Conservation (phyloP, 2,329 filamentous ascomycete species). For the Clonostachys rhizophaga region DNA sequence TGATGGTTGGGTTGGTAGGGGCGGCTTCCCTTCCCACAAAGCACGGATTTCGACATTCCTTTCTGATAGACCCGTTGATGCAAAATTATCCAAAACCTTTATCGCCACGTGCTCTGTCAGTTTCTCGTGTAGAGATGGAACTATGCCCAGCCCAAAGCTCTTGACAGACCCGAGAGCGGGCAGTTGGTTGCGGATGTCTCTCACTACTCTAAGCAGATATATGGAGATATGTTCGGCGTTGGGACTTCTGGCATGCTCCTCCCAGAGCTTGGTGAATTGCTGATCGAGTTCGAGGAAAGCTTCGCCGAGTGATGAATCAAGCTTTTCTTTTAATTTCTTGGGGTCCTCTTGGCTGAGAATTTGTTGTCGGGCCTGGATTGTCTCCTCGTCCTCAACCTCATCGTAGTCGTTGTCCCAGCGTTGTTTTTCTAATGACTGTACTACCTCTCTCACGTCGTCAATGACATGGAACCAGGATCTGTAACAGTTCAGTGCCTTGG, state of each 20-base stretch:
- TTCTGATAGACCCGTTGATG: constrained; percentile 30
- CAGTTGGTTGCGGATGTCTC: constrained; percentile 67
- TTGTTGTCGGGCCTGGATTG: constrained; percentile 60
- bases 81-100: constrained; percentile 43
- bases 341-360: constrained; percentile 71
- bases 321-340: constrained; percentile 51
- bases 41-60: constrained; percentile 54
- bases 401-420: constrained; percentile 74
- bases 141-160: constrained; percentile 53
- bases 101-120: constrained; percentile 50
- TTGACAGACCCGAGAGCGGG: constrained; percentile 46
- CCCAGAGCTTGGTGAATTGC: constrained; percentile 47
- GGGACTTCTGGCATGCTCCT: constrained; percentile 33
- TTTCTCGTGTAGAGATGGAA: constrained; percentile 59
- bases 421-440: constrained; percentile 61
- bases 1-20: constrained; percentile 75
- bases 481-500: constrained; percentile 58
- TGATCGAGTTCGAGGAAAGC: constrained; percentile 55
- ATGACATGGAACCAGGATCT: constrained; percentile 70
- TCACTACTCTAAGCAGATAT: constrained; percentile 69
- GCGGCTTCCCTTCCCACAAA: constrained; percentile 77
- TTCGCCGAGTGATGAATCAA: constrained; percentile 49
- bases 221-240: constrained; percentile 49
- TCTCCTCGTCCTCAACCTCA: constrained; percentile 70
- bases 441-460: constrained; percentile 57